Conservation (phyloP, 176 grass and related monocot genomes). For the Luzula sylvatica region DNA sequence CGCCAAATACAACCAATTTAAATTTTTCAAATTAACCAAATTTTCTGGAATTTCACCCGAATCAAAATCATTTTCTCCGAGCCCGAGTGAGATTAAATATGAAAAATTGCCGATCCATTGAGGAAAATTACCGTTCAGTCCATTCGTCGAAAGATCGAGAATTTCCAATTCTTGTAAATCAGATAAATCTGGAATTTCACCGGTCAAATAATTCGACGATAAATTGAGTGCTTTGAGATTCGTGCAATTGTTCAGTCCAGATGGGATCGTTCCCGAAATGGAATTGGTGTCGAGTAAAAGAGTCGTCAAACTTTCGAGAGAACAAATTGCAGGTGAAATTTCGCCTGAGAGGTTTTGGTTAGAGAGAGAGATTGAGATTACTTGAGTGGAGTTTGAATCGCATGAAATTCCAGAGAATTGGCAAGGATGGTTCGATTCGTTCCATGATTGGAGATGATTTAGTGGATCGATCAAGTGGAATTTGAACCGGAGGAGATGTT, state of each 20-base stretch:
- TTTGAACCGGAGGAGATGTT: conserved; percentile 60
- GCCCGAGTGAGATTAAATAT: conserved; percentile 42
- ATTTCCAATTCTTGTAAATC: conserved; percentile 41
- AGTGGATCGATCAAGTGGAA: conserved; percentile 56
- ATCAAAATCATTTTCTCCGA: conserved; percentile 75
- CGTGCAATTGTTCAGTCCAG: conserved; percentile 44
- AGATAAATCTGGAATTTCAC: conserved; percentile 68
- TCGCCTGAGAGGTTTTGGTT: conserved; percentile 51
- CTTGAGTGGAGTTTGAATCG: conserved; percentile 32
- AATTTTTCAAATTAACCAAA: conserved; percentile 67
- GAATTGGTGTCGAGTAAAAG: conserved; percentile 60
- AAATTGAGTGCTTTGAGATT: conserved; percentile 75
- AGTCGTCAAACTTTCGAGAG: conserved; percentile 38
- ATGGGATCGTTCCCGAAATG: conserved; percentile 58
- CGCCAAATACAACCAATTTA: conserved; percentile 78
- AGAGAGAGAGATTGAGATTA: conserved; percentile 45
- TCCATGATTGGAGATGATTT: conserved; percentile 54
- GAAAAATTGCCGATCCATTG: conserved; percentile 45
- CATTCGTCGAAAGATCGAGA: conserved; percentile 85
- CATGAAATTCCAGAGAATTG: conserved; percentile 68
- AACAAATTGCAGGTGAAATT: conserved; percentile 57
- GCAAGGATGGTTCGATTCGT: conserved; percentile 37
- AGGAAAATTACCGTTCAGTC: conserved; percentile 57
- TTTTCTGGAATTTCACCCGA: conserved; percentile 52
- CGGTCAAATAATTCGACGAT: conserved; percentile 55